phyloP scores from a whole-genome alignment of 2,329 filamentous ascomycete species.

The Catunica adiposa region DNA sequence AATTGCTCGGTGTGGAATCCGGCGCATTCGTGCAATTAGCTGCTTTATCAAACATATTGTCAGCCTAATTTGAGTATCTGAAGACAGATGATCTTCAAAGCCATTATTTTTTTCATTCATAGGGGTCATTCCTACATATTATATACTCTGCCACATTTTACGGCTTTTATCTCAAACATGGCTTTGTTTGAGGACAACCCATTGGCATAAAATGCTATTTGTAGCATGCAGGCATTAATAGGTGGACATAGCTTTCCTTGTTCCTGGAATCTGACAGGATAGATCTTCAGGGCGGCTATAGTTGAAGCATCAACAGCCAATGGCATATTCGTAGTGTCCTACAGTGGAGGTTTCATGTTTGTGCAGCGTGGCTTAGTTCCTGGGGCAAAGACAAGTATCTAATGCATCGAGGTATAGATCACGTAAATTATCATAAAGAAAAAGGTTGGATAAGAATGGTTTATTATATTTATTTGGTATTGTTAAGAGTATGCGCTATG shows the following conservation, averaged over 20 bases:
- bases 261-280: neutral
- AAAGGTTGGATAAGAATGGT: neutral
- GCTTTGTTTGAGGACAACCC: neutral
- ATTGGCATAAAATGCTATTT: neutral
- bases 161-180: neutral
- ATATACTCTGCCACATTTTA: neutral
- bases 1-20: slow-evolving; percentile 24
- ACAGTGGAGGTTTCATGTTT: too few species aligned
- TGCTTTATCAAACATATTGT: slow-evolving; percentile 14
- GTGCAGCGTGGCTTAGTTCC: too few species aligned
- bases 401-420: neutral
- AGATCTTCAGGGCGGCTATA: too few species aligned
- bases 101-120: neutral
- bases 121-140: neutral
- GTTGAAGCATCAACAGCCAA: too few species aligned
- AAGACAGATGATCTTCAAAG: neutral
- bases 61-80: neutral
- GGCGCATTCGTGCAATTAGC: slow-evolving; percentile 30
- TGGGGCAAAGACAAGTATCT: too few species aligned
- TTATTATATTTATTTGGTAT: neutral
- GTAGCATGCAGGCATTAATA: neutral
- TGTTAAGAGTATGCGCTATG: neutral
- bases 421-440: neutral
- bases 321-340: too few species aligned
- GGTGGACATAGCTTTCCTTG: neutral